Evolutionary conservation across 192 early-diverging fungal genomes (phyloP), one percentile per base, ranked within the genome.

Genomic region (Dispira simplex): DNA sequence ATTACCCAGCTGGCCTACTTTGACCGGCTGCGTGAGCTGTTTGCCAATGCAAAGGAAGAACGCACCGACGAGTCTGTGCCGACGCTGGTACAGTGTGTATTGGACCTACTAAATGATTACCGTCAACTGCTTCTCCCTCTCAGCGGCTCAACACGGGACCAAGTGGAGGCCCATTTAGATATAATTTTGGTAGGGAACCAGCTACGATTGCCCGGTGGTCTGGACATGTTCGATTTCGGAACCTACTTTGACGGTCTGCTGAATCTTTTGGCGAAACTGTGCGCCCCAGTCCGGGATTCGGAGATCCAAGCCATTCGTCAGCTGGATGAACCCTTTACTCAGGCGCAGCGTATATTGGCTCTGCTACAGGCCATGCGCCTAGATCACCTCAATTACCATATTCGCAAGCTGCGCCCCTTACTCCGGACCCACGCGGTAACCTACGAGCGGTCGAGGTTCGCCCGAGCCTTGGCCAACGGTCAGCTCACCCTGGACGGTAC

Each of bases 341-440:
- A 67, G 11, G 68, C 81, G n/a, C 65, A 65, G 26, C 59, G 53
- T 0, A 76, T 83, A 21, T 66, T 90, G 20, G 79, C 75, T 23
- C 46, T 86, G 0, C 65, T 91, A 39, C 88, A 93, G 25, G 69
- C 75, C 12, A 93, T 93, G 91, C 77, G 80, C 53, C 67, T 90
- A 51, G 91, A 93, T 66, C 65, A 92, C n/a, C 74, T 82, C 28
- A 93, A 93, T 71, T 91, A 81, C 70, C 67, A 82, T 9, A 63
- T 93, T 28, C 77, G 77, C 52, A 68, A 75, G 2, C 71, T 90
- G 1, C 76, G 85, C 13, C 90, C 91, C 4, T 75, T 76, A 65
- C 65, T 93, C 32, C 77, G 76, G 66, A 73, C 75, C 10, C 81
- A 86, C 43, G 88, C 88, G 14, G 83, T 87, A 21, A 80, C 79